Percentiles rank a stretch among this genome's conserved stretches.
These are phyloP conservation scores for Malbranchea zuffiana DNA, from an alignment of 2,329 filamentous ascomycete species.

Conservation along the genomic window DNA sequence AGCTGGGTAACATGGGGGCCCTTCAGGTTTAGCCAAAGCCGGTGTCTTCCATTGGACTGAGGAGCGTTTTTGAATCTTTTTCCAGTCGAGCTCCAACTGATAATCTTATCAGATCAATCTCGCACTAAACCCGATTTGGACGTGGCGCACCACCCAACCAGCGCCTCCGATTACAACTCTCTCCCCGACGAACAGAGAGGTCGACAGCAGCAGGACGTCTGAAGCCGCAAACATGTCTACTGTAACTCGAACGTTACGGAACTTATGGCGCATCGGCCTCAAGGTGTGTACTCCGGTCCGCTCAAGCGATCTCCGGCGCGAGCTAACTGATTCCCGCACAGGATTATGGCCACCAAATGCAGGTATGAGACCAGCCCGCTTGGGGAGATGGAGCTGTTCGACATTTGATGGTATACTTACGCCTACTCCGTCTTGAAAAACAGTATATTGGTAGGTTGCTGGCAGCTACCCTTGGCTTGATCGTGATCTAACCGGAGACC, in stretches of 20 bases:
- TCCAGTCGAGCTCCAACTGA: no score
- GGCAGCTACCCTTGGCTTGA: background rate
- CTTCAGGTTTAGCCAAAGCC: no score
- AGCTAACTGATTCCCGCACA: conserved; percentile 39
- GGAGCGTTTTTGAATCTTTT: no score
- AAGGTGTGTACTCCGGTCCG: conserved; percentile 50
- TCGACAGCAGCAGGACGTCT: conserved; percentile 1
- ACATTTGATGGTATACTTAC: conserved; percentile 4
- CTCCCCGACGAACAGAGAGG: conserved; percentile 6
- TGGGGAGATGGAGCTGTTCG: no score
- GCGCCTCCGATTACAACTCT: conserved; percentile 6
- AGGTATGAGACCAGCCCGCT: conserved; percentile 48
- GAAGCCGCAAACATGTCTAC: conserved; percentile 66
- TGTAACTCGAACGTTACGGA: conserved; percentile 70
- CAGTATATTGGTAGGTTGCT: conserved; percentile 35
- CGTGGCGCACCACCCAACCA: no score
- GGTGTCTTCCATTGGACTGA: background rate
- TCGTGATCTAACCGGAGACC: background rate
- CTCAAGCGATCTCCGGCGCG: conserved; percentile 12
- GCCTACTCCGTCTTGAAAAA: conserved; percentile 8
- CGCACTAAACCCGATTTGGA: conserved; percentile 15
- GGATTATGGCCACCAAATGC: conserved; percentile 87
- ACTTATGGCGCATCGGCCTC: conserved; percentile 75
- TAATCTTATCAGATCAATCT: conserved; percentile 11
- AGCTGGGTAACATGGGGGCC: no score